Base-by-base conservation (phyloP, 495 filamentous ascomycete species). In the Annulohypoxylon bovei region DNA sequence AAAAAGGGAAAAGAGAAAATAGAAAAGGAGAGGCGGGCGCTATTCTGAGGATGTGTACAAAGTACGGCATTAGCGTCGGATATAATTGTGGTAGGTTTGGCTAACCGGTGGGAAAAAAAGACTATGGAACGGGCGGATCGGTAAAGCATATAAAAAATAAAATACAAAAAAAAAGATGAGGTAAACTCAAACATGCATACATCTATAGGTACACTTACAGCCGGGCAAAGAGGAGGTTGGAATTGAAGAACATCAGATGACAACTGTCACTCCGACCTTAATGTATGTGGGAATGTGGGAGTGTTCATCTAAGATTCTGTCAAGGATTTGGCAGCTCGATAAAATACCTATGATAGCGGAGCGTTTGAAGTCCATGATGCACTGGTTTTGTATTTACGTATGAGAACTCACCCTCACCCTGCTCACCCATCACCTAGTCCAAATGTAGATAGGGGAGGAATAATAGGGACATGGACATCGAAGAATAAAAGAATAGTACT, bases 181-280 rank as follows among this genome's bases (percentile, higher is more conserved):
- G 50, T 28, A 57, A 56, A 68, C 40, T 56, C 14, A 50, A 46
- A 44, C 66, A 16, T 56, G 5, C 52, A 28, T 8, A 53, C 66
- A 22, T 23, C 2, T 27, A 25, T 6, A 50, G 6, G 11, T 27
- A 6, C 30, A 56, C 33, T 18, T 14, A 25, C 53, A 39, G 3
- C 32, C 18, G 33, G 33, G 20, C 9, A 37, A 4, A 56, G 28
- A 20, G 16, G 32, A 40, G 7, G 53, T 47, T 55, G 37, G 27
- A 16, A 16, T 27, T 6, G 6, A 16, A 47, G 27, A 16, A 56
- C 16, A 65, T 67, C 57, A 37, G 68, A 71, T 66, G 68, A 67
- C 68, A 71, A 66, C 50, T 58, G 23, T 8, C 49, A 71, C 44
- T 62, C 16, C 55, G 62, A 62, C 55, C 40, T 65, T 61, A 60